Base-by-base conservation (phyloP, 2,329 filamentous ascomycete genomes). In the Xylariomycetidae sp. region DNA sequence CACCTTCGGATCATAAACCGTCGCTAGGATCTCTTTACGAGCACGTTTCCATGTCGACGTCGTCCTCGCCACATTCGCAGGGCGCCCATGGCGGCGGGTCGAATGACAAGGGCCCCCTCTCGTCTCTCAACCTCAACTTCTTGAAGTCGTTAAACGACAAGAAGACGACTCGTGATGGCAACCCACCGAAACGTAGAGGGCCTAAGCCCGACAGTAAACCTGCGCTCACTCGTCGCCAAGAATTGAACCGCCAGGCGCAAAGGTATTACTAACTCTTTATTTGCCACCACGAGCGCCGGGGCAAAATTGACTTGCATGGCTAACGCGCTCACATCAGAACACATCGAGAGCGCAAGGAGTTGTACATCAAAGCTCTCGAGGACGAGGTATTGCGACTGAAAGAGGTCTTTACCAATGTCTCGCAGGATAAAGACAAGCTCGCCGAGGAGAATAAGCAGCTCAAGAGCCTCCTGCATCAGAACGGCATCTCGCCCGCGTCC, bases 171-270 rank as follows among this genome's bases (percentile, higher is more conserved):
- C 73, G 84, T 72, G 89, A 95, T 68, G 89, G 88, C 28, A 83
- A 92, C 53, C 73, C 84, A 7, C 80, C 87, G 3, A 98, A 97
- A 65, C 80, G 87, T 46, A 80, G 92, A 60, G 92, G 92, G 2
- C 92, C 92, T 0, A 97, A 97, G 59, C 92, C 92, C 14, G 92
- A 97, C 59, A 94, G 85, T 67, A 96, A 94, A 57, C 92, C 92
- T 13, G 90, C 92, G 27, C 66, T 95, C 51, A 97, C 90, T 14
- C 76, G 90, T 42, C 79, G 90, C 44, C 92, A 97, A 57, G 90
- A 97, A 61, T 68, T 97, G 41, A 97, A 97, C 57, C 79, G 92
- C 44, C 90, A 97, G 65, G 92, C 92, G 18, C 92, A 97, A 62
- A 83, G 89, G 89, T 94, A 77, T 49, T 63, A 27, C 15, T 18